These are phyloP conservation scores for Aotearoamyces nothofagi DNA, from an alignment of 2,329 filamentous ascomycete species.

Conservation along the genomic window DNA sequence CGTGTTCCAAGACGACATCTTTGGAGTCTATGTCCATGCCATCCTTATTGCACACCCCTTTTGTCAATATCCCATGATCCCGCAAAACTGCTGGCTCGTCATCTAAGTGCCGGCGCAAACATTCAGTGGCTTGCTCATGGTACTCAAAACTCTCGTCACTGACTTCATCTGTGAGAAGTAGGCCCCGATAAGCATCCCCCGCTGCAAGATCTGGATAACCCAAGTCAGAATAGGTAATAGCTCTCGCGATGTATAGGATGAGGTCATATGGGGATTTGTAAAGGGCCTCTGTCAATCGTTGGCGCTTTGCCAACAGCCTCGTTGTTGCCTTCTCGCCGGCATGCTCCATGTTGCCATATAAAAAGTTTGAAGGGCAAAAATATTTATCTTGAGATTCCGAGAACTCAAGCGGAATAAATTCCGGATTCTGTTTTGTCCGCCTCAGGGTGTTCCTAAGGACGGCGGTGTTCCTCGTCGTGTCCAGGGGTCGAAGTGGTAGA, in stretches of 20 bases:
- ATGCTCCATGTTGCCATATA: no score
- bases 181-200: conserved; percentile 77
- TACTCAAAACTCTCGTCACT: conserved; percentile 70
- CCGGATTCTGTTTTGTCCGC: no score
- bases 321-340: conserved; percentile 7
- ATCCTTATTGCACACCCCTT: not conserved
- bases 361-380: no score
- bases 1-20: conserved; percentile 25
- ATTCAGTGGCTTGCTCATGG: conserved; percentile 47
- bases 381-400: no score
- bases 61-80: not conserved
- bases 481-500: no score
- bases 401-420: no score
- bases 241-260: conserved; percentile 53
- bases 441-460: no score
- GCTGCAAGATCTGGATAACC: conserved; percentile 83
- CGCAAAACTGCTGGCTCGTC: not conserved
- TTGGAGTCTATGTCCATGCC: conserved; percentile 16
- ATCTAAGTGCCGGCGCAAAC: conserved; percentile 6
- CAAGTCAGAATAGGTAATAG: conserved; percentile 53
- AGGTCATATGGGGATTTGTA: conserved; percentile 40
- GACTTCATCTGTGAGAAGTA: conserved; percentile 75
- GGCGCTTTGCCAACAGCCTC: conserved; percentile 34
- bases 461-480: no score
- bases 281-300: conserved; percentile 39